Evolutionary conservation across 129 eudicot genomes (phyloP).

Genomic region (Daucus carota): DH1_v3.0 NC_030381.2:35859001-35859500

Average conservation of each 20-base stretch:
- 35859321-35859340: background rate
- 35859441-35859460: constrained; percentile 87
- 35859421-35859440: constrained; percentile 68
- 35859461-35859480: constrained; percentile 77
- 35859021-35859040: background rate
- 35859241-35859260: constrained; percentile 60
- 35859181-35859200: constrained; percentile 99
- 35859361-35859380: background rate
- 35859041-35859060: background rate
- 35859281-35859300: constrained; percentile 4
- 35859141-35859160: constrained; percentile 92
- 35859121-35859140: constrained; percentile 92
- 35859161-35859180: constrained; percentile 96
- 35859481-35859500: constrained; percentile 51
- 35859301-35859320: background rate
- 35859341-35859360: constrained; percentile 8
- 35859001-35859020: background rate
- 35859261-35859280: constrained; percentile 12
- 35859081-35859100: background rate
- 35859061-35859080: background rate
- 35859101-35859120: constrained; percentile 34
- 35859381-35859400: constrained; percentile 41
- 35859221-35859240: constrained; percentile 81
- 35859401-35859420: constrained; percentile 86
- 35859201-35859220: constrained; percentile 99